Evolutionary conservation across 2,329 filamentous ascomycete genomes (phyloP).

Genomic region (Pochonia chlamydosporia): DNA sequence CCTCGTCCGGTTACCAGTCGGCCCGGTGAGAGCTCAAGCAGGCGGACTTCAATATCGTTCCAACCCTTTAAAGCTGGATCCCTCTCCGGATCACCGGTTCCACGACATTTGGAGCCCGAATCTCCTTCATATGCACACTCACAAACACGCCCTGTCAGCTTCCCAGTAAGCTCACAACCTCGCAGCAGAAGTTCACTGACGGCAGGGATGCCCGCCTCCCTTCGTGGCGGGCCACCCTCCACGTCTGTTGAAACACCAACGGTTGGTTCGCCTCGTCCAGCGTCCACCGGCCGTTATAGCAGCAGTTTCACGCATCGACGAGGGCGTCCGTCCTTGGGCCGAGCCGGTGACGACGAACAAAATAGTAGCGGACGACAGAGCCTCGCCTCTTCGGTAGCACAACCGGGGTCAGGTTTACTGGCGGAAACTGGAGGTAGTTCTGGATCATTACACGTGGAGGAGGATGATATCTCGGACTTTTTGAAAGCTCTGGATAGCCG

Average conservation of each 20-base stretch:
- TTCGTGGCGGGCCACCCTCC: conserved; percentile 59
- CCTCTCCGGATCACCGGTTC: conserved; percentile 78
- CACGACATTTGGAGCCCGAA: conserved; percentile 42
- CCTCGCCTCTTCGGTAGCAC: conserved; percentile 60
- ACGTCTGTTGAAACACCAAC: conserved; percentile 59
- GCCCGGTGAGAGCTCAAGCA: conserved; percentile 48
- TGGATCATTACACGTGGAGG: conserved; percentile 66
- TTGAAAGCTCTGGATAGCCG: conserved; percentile 81
- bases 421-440: conserved; percentile 64
- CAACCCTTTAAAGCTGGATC: conserved; percentile 96
- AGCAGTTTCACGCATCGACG: conserved; percentile 90
- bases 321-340: conserved; percentile 69
- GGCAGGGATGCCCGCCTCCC: conserved; percentile 67
- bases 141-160: conserved; percentile 38
- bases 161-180: conserved; percentile 39
- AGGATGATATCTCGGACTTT: conserved; percentile 91
- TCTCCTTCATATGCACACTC: conserved; percentile 52
- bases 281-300: conserved; percentile 76
- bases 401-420: conserved; percentile 74
- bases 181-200: conserved; percentile 68
- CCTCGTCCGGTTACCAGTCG: conserved; percentile 31
- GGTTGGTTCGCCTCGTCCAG: conserved; percentile 72
- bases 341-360: conserved; percentile 63
- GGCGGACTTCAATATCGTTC: conserved; percentile 81
- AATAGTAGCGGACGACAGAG: conserved; percentile 77